A percentile compares a stretch with the other conserved stretches of the same genome.
Evolutionary conservation across 2,329 filamentous ascomycete species (phyloP).

Genomic region (Ascomycota sp.): DNA sequence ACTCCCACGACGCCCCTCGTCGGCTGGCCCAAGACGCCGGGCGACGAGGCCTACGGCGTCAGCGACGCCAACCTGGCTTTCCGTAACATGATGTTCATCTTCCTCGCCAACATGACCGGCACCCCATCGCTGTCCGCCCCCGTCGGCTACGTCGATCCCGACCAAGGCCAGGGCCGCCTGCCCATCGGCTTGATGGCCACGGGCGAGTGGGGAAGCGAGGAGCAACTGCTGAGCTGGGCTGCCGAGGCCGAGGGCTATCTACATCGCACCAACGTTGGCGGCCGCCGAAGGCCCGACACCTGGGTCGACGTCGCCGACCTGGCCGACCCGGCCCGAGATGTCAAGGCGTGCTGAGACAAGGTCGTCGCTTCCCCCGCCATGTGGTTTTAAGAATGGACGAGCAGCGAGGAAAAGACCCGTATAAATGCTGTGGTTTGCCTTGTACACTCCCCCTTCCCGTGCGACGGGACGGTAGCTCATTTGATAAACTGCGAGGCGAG

Average conservation of each 20-base stretch:
- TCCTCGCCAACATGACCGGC: conserved; percentile 65
- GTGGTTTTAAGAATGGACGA: too few relatives aligned
- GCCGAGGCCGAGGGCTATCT: conserved; percentile 35
- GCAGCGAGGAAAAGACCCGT: too few relatives aligned
- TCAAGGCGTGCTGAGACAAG: too few relatives aligned
- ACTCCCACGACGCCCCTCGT: conserved; percentile 58
- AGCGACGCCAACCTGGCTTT: conserved; percentile 54
- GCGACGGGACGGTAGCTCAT: too few relatives aligned
- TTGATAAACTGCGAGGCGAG: conserved; percentile 27
- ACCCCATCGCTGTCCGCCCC: conserved; percentile 58
- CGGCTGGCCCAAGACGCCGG: conserved; percentile 46
- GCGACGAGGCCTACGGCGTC: conserved; percentile 48
- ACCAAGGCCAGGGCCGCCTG: conserved; percentile 34
- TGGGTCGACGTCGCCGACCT: conserved; percentile 37
- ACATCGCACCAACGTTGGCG: conserved; percentile 23
- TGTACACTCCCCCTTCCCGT: not conserved
- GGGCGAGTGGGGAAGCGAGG: conserved; percentile 47
- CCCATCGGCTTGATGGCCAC: conserved; percentile 43
- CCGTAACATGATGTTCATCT: conserved; percentile 70
- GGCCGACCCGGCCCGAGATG: conserved; percentile 2
- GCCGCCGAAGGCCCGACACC: conserved; percentile 26
- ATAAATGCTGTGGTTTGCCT: not conserved
- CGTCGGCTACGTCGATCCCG: conserved; percentile 46
- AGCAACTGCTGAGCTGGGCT: conserved; percentile 40
- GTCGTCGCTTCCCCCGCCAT: too few relatives aligned